Conservation (phyloP, 306 rosid species). For the Herpetospermum pedunculosum region DNA sequence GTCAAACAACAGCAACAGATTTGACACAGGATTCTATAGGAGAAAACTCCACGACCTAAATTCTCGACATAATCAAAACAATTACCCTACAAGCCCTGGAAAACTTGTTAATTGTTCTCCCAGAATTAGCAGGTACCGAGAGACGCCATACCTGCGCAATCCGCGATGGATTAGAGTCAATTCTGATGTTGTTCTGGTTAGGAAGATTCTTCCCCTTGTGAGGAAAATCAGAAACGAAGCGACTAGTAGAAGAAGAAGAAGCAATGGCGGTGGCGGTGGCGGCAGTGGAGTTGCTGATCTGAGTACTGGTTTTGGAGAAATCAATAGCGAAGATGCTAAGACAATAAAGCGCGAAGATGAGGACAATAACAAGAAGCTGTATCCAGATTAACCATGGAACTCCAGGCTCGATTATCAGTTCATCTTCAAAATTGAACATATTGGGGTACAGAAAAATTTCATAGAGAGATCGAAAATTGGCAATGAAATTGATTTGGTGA, state of each 20-base stretch:
- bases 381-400: conserved; percentile 82
- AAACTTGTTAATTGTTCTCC: neutral
- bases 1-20: neutral
- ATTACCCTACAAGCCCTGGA: neutral
- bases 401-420: conserved; percentile 22
- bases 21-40: neutral
- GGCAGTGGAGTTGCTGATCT: neutral
- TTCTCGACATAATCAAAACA: neutral
- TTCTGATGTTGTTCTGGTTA: conserved; percentile 10
- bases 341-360: conserved; percentile 36
- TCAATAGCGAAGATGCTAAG: conserved; percentile 33
- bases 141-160: conserved; percentile 31
- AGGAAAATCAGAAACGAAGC: conserved; percentile 17
- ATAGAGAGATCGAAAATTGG: neutral
- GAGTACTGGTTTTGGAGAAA: conserved; percentile 13
- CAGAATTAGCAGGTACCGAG: neutral
- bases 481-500: neutral
- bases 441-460: neutral
- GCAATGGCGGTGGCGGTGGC: neutral
- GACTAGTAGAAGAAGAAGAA: conserved; percentile 27
- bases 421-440: conserved; percentile 63
- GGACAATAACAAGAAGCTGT: conserved; percentile 47
- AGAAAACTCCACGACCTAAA: neutral
- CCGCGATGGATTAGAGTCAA: conserved; percentile 17
- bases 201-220: conserved; percentile 14